Base-by-base conservation (phyloP, 164 flowering plant genomes). In the Nelumbo lutea region DNA sequence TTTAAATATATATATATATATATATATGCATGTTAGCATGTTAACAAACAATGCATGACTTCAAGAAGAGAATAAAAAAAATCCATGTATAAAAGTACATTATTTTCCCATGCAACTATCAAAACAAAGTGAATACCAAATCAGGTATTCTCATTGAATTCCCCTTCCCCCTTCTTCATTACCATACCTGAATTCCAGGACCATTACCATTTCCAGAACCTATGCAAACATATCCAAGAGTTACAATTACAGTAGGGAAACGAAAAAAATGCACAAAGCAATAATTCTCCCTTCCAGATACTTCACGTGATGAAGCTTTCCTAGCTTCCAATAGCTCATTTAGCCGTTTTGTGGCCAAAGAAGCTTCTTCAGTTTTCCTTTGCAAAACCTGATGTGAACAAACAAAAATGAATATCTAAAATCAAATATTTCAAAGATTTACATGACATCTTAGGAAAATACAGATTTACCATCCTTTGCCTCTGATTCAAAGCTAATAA, bases 331-430 rank as follows among this genome's bases (percentile, higher is more conserved):
- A 67, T 70, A 96, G 79, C 71, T 96, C 99, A 72, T 96, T 96
- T 9, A 96, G 83, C 71, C 98, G 81, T 73, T 88, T 96, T 44
- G 98, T 84, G 41, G 98, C 99, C 90, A 84, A 63, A 41, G 98
- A 69, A 70, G 99, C 99, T 81, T 96, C 99, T 77, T 96, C 99
- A 10, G 98, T 88, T 78, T 96, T 96, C 59, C 99, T 74, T 76
- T 96, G 99, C 80, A 96, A 66, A 76, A 96, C 98, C 99, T 96
- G 76, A 62, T 13, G 74, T 47, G 46, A 41, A 61, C 13, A 65
- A 52, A 47, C 5, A 65, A 38, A 70, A 40, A 27, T n/a, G 27
- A 27, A 27, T 27, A 27, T 47, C 2, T 62, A 66, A 51, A 71
- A 48, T 9, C 48, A 15, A 57, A 1, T 8, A 27, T 6, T 67